Evolutionary conservation across 192 early-diverging fungal genomes (phyloP), one percentile per base, ranked within the genome.

Genomic region (Entomortierella lignicola): DNA sequence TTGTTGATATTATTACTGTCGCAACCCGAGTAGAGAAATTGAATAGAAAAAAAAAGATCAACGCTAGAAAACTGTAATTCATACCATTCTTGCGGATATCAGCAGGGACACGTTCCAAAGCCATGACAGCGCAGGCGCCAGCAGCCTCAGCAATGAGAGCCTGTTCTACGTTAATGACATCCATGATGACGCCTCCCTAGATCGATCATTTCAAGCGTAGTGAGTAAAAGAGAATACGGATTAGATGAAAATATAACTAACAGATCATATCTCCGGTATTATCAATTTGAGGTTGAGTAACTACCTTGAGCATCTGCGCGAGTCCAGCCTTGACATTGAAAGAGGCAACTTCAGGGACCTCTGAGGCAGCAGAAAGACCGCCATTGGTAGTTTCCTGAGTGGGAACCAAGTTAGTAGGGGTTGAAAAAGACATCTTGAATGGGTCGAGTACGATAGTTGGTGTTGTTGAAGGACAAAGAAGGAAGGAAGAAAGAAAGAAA

Each of bases 111-210:
- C 96, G 93, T 85, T 98, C 96, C 66, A 98, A 86, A 20, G 96
- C 97, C 95, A 98, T 97, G 63, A 98, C 98, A 63, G 96, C 97
- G 66, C 91, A 92, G 44, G 98, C 98, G 80, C 97, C 97, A 59
- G 97, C 97, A 65, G 95, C 93, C 81, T 98, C 96, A 56, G 98
- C 98, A 75, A 99, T 98, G 44, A 94, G 86, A 20, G 98, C 98
- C 85, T 99, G 97, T 81, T 99, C 96, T 57, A 91, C 95, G 77
- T 98, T 95, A 70, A 97, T 91, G 18, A 98, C 98, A 84, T 98
- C 98, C 96, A 99, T 98, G 83, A 99, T 98, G 21, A 99, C 98
- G 66, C 98, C 98, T 60, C 96, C 96, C 94, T 95, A 64, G 21
- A 55, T 42, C 62, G 23, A 13, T 58, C n/a, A 56, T n/a, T n/a